Conservation (phyloP, 164 flowering plant species). For the Piper betle region DNA sequence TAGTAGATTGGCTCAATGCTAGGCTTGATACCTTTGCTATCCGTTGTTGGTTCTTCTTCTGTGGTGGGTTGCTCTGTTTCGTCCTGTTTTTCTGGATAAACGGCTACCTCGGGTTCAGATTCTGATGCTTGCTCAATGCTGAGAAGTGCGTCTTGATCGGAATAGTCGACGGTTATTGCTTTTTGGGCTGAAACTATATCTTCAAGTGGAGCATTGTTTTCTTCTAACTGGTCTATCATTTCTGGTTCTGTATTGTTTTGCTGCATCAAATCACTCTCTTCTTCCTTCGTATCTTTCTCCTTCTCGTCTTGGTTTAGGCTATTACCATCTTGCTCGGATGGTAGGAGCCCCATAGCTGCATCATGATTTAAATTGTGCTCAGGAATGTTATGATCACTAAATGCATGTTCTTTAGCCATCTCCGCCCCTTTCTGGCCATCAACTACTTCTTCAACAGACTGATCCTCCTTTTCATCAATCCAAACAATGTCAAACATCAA, state of each 20-base stretch:
- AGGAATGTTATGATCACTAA: neutral
- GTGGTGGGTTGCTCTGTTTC: neutral
- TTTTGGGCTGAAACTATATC: neutral
- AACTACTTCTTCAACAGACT: neutral
- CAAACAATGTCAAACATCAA: neutral
- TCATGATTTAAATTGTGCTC: constrained; percentile 3
- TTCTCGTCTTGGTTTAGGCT: neutral
- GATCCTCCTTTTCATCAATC: neutral
- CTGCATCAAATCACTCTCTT: neutral
- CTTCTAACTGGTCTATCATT: neutral
- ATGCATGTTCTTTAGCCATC: neutral
- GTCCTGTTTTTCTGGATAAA: neutral
- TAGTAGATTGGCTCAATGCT: constrained; percentile 33
- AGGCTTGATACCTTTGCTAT: constrained; percentile 8
- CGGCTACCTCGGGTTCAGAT: neutral
- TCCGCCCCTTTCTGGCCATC: neutral
- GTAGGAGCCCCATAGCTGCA: constrained; percentile 1
- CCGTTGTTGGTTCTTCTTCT: constrained; percentile 4
- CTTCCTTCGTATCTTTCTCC: neutral
- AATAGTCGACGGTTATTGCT: too few species aligned
- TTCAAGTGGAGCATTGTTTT: neutral
- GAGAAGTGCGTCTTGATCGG: neutral
- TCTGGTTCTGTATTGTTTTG: neutral
- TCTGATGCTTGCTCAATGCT: neutral
- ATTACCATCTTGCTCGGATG: neutral